Base-by-base conservation (phyloP, 2,329 filamentous ascomycete genomes). In the Davidsoniella australis region DNA sequence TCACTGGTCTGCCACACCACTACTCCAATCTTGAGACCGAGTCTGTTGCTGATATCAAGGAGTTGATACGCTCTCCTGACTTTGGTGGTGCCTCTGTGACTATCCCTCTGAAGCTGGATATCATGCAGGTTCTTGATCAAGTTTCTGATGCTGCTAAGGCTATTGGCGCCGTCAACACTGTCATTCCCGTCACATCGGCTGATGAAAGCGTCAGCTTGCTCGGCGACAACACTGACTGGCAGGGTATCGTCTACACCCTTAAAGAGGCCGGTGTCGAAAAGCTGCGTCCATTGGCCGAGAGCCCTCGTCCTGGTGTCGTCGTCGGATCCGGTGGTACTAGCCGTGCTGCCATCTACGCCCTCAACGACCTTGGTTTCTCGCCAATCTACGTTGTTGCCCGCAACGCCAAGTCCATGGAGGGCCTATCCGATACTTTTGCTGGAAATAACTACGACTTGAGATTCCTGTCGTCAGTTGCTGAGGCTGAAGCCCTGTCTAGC, bases 81-180 rank as follows among this genome's bases (percentile, higher is more conserved):
- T 98, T 98, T 60, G 91, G 91, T 6, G 91, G 91, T 51, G 89
- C 85, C 2, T 95, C 87, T 2, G 86, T 98, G 42, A 98, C 91
- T 0, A 96, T 98, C 46, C 91, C 91, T 1, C 70, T 98, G 49
- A 98, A 98, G 67, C 69, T 91, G 26, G 85, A 94, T 57, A 78
- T 96, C 51, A 86, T 93, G 66, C 71, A 75, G 0, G 65, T 89
- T 4, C 68, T 98, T 12, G 87, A 96, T 60, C 77, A 81, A 48
- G 70, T 95, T 51, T 81, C 86, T 0, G 75, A 80, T 26, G 80
- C 91, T 48, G 89, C 87, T 12, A 75, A 76, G 55, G 69, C 76
- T 26, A 95, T 98, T 54, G 91, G 91, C 18, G 91, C 91, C 2
- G 82, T 96, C 55, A 98, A 98, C 67, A 98, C 91, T 16, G 82